Evolutionary conservation across 2,329 filamentous ascomycete species (phyloP), one percentile per base, ranked within the genome.

Genomic region (Exutisphaerella laricina): DNA sequence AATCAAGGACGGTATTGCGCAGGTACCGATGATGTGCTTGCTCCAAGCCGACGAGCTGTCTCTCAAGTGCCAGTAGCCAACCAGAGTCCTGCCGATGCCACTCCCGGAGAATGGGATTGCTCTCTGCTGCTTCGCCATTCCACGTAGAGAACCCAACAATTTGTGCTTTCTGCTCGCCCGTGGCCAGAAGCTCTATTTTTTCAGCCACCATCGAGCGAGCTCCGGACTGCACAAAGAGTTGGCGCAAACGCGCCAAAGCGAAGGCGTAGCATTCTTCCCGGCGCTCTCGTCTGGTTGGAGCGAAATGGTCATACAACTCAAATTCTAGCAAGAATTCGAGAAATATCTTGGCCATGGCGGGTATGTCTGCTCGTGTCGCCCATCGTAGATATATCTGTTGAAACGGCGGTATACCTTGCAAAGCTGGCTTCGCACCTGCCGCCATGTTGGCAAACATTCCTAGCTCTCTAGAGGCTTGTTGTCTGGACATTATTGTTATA

Each of bases 151-250:
- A 51, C 7, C 51, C 51, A 14, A 54, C 17, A 10, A 52, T 39
- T 22, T 37, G 14, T 5, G 39, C 22, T 6, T 39, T 43, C 38
- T 51, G 48, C 5, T 38, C 18, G 13, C 45, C 42, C 4, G 23
- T 38, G 4, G 30, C 13, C 3, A 43, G 18, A 20, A 26, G 10
- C 5, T 31, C 23, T 18, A 23, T 34, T 25, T 40, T 49, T 41
- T 38, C 45, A 10, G 49, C 51, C 3, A 54, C 51, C 49, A 52
- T 51, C 30, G 46, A 52, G 7, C 49, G 44, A 14, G 45, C 25
- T 21, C 44, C 36, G 5, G 49, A 39, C 29, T 42, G 40, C 33
- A 50, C 44, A 26, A 50, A 52, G 29, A 54, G 50, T 20, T 41
- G 43, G 10, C 49, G 49, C 9, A 54, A 21, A 6, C 51, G 46